Evolutionary conservation across 2,329 filamentous ascomycete species (phyloP), one percentile per base, ranked within the genome.

Genomic region (Aspergillus sp.): DNA sequence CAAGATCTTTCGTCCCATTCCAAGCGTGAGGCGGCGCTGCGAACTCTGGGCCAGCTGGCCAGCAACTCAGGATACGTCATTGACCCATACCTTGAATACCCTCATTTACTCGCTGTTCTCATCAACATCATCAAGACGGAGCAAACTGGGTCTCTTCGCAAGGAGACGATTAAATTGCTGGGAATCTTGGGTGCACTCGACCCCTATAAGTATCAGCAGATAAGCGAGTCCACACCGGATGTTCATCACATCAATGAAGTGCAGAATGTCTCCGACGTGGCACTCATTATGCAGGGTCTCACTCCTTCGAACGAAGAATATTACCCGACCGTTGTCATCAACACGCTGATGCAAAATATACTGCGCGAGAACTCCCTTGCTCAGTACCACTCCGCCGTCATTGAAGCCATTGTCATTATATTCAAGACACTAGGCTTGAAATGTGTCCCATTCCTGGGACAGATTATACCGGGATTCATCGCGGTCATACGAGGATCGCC

Each of bases 11-110:
- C 91, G 59, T 96, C 93, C 3, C 87, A 90, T 44, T 81, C 86
- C 43, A 97, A 97, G 74, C 86, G 94, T 50, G 92, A 96, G 71
- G 90, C 95, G 5, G 93, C 94, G 3, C 79, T 99, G 29, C 89
- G 89, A 60, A 94, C 94, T 0, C 80, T 99, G 0, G 93, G 93
- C 17, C 92, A 97, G 68, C 78, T 99, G 50, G 91, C 94, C 5
- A 96, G 91, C 66, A 97, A 96, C 71, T 94, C 92, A 11, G 94
- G 95, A 61, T 99, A 99, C 74, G 95, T 99, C 48, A 97, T 99
- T 55, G 86, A 92, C 51, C 95, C 95, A 0, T 99, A 99, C 64
- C 81, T 93, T 45, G 92, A 99, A 55, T 96, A 97, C 63, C 94
- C 95, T 0, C 88, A 97, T 67, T 82, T 99, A 7, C 85, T 99